Conservation (phyloP, 1,284 basidiomycete genomes). For the Grifola frondosa region DNA sequence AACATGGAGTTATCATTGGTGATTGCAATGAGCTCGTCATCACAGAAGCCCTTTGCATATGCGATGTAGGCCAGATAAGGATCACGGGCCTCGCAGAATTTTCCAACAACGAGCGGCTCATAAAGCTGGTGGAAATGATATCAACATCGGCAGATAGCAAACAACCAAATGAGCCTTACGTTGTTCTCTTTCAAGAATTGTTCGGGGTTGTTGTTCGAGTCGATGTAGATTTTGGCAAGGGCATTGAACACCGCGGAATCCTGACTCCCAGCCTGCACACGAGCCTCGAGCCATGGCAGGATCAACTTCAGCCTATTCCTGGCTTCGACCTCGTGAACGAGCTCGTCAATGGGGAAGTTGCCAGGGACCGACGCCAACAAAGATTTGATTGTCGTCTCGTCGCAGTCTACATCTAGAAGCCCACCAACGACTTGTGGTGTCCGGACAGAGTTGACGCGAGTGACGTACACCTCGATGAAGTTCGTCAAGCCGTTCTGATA, state of each 20-base stretch:
- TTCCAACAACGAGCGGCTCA: constrained; percentile 94
- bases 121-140: constrained; percentile 63
- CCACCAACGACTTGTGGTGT: constrained; percentile 99
- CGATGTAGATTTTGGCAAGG: constrained; percentile 97
- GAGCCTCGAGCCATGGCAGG: constrained; percentile 93
- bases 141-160: constrained; percentile 6
- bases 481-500: constrained; percentile 97
- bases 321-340: constrained; percentile 96
- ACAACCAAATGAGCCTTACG: constrained; percentile 43
- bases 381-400: constrained; percentile 94
- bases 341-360: constrained; percentile 96
- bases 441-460: constrained; percentile 94
- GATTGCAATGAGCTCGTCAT: constrained; percentile 95
- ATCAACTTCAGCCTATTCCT: constrained; percentile 97
- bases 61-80: constrained; percentile 99
- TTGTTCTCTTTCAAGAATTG: constrained; percentile 99
- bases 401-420: constrained; percentile 97
- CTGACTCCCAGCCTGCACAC: constrained; percentile 90
- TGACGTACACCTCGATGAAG: constrained; percentile 99
- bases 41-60: constrained; percentile 99
- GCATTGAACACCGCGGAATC: constrained; percentile 96
- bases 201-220: constrained; percentile 98
- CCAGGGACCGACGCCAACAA: constrained; percentile 93
- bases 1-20: constrained; percentile 99
- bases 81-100: constrained; percentile 99